A percentile compares a stretch with the other conserved stretches of the same genome.
phyloP scores from a whole-genome alignment of 768 basidiomycete genomes.

The Kwoniella botswanensis region DNA sequence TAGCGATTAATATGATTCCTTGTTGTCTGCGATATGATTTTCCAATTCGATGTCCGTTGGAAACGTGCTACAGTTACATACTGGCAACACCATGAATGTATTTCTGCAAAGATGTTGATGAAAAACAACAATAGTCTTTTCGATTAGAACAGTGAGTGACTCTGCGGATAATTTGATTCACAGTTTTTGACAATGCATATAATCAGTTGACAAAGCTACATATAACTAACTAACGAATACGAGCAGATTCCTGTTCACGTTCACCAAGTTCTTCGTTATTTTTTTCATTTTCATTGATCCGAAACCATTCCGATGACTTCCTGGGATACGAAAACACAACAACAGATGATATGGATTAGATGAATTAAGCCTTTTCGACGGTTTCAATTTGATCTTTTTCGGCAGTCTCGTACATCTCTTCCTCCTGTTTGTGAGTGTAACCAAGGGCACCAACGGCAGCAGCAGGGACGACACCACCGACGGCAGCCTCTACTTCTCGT shows the following conservation, averaged over 20 bases:
- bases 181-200: background rate
- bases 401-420: conserved; percentile 12
- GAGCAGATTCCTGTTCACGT: background rate
- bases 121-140: no score
- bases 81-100: no score
- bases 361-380: conserved; percentile 25
- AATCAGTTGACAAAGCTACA: background rate
- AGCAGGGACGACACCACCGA: conserved; percentile 19
- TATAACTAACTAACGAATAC: background rate
- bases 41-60: no score
- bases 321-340: no score
- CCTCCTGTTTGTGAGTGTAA: conserved; percentile 26
- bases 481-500: conserved; percentile 21
- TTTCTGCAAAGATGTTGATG: no score
- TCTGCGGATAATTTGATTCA: no score
- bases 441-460: conserved; percentile 27
- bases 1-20: background rate
- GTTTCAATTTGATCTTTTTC: conserved; percentile 26
- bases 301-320: background rate
- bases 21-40: no score
- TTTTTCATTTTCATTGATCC: background rate
- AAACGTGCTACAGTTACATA: no score
- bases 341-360: no score
- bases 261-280: background rate
- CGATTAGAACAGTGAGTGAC: no score